phyloP scores from a whole-genome alignment of 2,329 filamentous ascomycete genomes.

The Purpureocillium takamizusanense region DNA sequence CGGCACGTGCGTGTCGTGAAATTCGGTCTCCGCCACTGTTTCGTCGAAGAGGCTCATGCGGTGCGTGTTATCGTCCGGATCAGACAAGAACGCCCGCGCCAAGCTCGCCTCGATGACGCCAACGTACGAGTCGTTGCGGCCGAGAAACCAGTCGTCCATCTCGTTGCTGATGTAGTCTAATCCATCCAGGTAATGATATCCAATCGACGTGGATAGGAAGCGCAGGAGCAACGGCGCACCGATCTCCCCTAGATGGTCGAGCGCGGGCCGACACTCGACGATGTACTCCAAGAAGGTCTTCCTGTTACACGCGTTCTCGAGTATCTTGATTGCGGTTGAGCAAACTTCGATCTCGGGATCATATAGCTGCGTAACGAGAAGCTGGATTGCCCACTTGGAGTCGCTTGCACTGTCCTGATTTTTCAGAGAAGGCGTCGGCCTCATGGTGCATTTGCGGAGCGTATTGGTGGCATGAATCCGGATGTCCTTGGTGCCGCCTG shows the following conservation, averaged over 20 bases:
- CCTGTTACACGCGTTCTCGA: constrained; percentile 94
- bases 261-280: constrained; percentile 85
- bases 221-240: constrained; percentile 85
- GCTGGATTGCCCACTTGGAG: constrained; percentile 90
- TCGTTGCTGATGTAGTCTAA: constrained; percentile 98
- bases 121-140: constrained; percentile 94
- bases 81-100: constrained; percentile 71
- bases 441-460: constrained; percentile 74
- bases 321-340: constrained; percentile 89
- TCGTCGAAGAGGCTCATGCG: constrained; percentile 52
- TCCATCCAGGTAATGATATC: constrained; percentile 94
- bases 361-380: constrained; percentile 96
- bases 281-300: constrained; percentile 89
- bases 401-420: constrained; percentile 41
- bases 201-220: constrained; percentile 91
- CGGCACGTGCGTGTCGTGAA: constrained; percentile 64
- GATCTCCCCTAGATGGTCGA: constrained; percentile 94
- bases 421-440: constrained; percentile 26
- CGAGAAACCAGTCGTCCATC: constrained; percentile 99
- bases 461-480: constrained; percentile 83
- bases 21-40: constrained; percentile 45
- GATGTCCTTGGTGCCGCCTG: constrained; percentile 83
- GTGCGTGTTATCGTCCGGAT: constrained; percentile 47
- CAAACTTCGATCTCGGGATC: constrained; percentile 96
- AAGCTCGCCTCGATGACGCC: constrained; percentile 91